Base-by-base conservation (phyloP, 2,329 filamentous ascomycete species). In the Colletotrichum sp. region DNA sequence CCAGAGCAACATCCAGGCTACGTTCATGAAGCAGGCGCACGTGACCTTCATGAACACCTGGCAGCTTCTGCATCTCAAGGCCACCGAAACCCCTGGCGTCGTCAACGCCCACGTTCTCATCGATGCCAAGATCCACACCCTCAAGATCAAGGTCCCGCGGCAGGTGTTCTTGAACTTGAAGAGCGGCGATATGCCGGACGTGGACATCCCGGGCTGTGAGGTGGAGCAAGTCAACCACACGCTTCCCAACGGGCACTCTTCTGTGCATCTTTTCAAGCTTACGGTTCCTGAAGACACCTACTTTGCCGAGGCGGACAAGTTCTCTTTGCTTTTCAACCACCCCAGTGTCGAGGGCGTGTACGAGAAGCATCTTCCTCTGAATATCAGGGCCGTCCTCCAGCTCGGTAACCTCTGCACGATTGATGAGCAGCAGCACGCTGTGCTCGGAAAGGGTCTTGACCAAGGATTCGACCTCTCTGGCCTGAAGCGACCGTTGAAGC, bases 271-370 rank as follows among this genome's bases (percentile, higher is more conserved):
- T 6, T 99, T 99, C 90, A 98, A 96, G 86, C 89, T 99, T 49
- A 96, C 94, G 1, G 95, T 99, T 85, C 90, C 95, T 0, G 97
- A 99, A 83, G 93, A 97, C 72, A 90, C 95, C 1, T 99, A 98
- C 85, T 92, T 98, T 76, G 92, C 93, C 60, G 95, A 99, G 83
- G 90, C 93, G 0, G 94, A 96, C 77, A 98, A 96, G 82, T 93
- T 99, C 77, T 92, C 93, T 3, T 86, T 93, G 32, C 88, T 99
- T 2, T 96, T 98, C 87, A 96, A 96, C 78, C 96, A 99, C 82
- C 92, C 96, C 0, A 98, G 96, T 83, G 95, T 99, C 3, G 97
- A 99, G 85, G 98, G 98, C 34, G 96, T 99, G 16, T 99, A 99
- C 81, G 98, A 99, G 86, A 96, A 94, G 81, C 94, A 98, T 79